These are phyloP conservation scores for Conringia planisiliqua DNA, from an alignment of 345 rosid genomes.

Conservation along the genomic window DNA sequence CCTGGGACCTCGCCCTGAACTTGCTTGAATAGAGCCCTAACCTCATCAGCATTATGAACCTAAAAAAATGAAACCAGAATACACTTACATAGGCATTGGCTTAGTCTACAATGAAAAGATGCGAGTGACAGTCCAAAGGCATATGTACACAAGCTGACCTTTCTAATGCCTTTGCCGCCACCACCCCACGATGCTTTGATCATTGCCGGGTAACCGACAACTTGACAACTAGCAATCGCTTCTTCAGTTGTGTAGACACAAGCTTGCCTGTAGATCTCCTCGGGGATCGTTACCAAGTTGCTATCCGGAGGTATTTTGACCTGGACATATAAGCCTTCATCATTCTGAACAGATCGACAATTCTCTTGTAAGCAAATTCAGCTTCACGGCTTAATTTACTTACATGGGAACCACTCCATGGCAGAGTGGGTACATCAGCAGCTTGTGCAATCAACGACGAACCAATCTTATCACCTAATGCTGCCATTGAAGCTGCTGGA, in stretches of 20 bases:
- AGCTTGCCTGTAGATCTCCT: constrained; percentile 85
- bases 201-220: constrained; percentile 99
- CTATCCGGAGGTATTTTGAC: constrained; percentile 75
- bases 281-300: constrained; percentile 80
- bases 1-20: constrained; percentile 99
- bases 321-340: constrained; percentile 41
- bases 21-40: constrained; percentile 95
- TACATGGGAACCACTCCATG: constrained; percentile 99
- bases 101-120: background rate
- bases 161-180: constrained; percentile 99
- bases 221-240: constrained; percentile 94
- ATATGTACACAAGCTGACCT: constrained; percentile 51
- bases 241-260: constrained; percentile 98
- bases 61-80: constrained; percentile 22
- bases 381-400: constrained; percentile 8
- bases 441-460: constrained; percentile 99
- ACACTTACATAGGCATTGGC: background rate
- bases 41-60: constrained; percentile 99
- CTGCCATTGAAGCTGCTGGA: constrained; percentile 85
- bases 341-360: constrained; percentile 8
- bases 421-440: constrained; percentile 99
- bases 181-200: constrained; percentile 99
- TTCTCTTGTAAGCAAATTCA: background rate
- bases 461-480: constrained; percentile 98
- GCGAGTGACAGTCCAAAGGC: constrained; percentile 2